These are phyloP conservation scores for Hypoxylon sp. DNA, from an alignment of 2,329 filamentous ascomycete species.

Conservation along the genomic window DNA sequence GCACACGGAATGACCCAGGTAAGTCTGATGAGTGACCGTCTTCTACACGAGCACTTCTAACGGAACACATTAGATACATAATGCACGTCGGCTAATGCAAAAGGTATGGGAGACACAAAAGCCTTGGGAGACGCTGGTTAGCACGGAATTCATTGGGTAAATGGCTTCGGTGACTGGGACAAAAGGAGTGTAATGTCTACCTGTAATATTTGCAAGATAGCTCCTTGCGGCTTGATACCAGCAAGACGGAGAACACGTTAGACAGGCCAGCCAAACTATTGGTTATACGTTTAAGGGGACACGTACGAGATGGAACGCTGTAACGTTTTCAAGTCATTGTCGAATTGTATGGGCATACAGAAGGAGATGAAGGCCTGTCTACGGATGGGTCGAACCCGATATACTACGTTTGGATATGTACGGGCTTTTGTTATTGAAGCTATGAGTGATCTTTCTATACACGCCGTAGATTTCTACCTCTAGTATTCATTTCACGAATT, in stretches of 20 bases:
- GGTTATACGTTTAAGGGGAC: slow-evolving; percentile 35
- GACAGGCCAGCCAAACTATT: slow-evolving; percentile 11
- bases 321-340: slow-evolving; percentile 22
- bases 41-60: slow-evolving; percentile 30
- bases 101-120: slow-evolving; percentile 77
- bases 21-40: slow-evolving; percentile 46
- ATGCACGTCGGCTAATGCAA: slow-evolving; percentile 76
- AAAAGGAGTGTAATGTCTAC: slow-evolving; percentile 15
- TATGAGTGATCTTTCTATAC: slow-evolving; percentile 4
- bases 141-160: slow-evolving; percentile 77
- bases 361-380: slow-evolving; percentile 3
- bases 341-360: slow-evolving; percentile 8
- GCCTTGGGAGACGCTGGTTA: slow-evolving; percentile 77
- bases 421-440: slow-evolving; percentile 2
- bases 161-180: slow-evolving; percentile 58
- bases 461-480: background rate
- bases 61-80: slow-evolving; percentile 62
- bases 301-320: slow-evolving; percentile 12
- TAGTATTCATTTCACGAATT: background rate
- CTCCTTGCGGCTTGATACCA: slow-evolving; percentile 23
- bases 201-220: slow-evolving; percentile 26
- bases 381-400: slow-evolving; percentile 8
- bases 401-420: slow-evolving; percentile 3
- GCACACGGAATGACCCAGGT: slow-evolving; percentile 84
- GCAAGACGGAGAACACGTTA: slow-evolving; percentile 5